Evolutionary conservation across 805 yeast species (phyloP).

Genomic region (Wickerhamiella domercqiae): DNA sequence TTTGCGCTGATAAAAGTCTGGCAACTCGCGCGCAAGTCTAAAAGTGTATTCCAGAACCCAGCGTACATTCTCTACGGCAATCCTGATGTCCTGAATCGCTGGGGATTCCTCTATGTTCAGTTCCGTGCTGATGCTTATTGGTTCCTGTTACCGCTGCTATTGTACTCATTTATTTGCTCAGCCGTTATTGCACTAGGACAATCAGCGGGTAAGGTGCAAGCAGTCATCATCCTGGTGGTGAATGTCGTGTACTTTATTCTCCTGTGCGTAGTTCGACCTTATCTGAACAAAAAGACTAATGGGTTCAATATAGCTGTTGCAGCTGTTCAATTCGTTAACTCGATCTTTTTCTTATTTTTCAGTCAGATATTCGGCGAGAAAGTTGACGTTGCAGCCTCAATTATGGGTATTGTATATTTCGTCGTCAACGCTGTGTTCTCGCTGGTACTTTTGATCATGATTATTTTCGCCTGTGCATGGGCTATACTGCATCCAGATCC

Average conservation of each 20-base stretch:
- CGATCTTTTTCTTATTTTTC: constrained; percentile 78
- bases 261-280: constrained; percentile 66
- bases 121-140: constrained; percentile 77
- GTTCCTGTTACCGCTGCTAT: constrained; percentile 53
- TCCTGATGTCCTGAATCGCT: constrained; percentile 59
- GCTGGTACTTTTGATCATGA: constrained; percentile 62
- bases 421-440: constrained; percentile 83
- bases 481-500: constrained; percentile 84
- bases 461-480: constrained; percentile 72
- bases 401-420: constrained; percentile 82
- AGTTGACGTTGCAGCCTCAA: constrained; percentile 77
- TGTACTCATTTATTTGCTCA: constrained; percentile 57
- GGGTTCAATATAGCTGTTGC: constrained; percentile 81
- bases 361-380: constrained; percentile 59
- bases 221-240: constrained; percentile 56
- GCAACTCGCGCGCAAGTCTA: constrained; percentile 57
- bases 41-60: constrained; percentile 65
- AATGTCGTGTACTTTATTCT: constrained; percentile 57
- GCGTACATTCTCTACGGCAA: constrained; percentile 87
- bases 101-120: constrained; percentile 86
- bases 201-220: constrained; percentile 62
- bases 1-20: constrained; percentile 68
- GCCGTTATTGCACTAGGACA: constrained; percentile 81
- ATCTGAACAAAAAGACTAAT: constrained; percentile 87
- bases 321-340: constrained; percentile 62